Evolutionary conservation across 75 land plant genomes (phyloP).

Genomic region (Larix kaempferi): DNA sequence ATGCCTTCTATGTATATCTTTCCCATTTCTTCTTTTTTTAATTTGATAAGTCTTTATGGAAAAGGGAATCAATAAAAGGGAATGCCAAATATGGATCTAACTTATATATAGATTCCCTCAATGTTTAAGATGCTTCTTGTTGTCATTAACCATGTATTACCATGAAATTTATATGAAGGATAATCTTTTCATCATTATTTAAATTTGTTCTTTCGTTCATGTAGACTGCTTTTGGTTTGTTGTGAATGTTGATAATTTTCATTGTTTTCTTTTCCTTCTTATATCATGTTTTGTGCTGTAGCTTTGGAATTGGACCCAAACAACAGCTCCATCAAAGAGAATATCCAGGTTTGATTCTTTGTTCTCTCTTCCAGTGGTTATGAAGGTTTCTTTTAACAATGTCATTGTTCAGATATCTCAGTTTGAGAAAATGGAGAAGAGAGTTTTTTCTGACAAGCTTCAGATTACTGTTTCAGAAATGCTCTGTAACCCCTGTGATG

Average conservation of each 20-base stretch:
- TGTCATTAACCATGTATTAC: neutral
- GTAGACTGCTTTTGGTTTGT: neutral
- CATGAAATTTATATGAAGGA: neutral
- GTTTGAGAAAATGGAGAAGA: neutral
- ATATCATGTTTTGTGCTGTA: constrained; percentile 24
- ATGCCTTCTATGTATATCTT: neutral
- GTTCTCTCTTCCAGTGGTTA: neutral
- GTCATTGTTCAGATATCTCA: neutral
- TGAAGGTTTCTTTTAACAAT: neutral
- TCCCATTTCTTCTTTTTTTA: neutral
- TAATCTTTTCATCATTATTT: neutral
- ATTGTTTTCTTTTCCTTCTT: neutral
- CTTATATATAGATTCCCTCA: no score
- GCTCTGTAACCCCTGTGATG: no score
- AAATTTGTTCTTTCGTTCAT: neutral
- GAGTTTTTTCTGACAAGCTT: neutral
- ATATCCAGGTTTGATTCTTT: constrained; percentile 45
- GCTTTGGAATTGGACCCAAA: constrained; percentile 73
- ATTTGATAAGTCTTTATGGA: neutral
- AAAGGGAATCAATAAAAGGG: neutral
- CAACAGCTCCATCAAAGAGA: constrained; percentile 56
- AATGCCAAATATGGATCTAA: no score
- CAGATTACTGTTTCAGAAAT: neutral
- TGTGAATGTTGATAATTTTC: neutral
- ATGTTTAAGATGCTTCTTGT: neutral